A percentile compares a stretch with the other conserved stretches of the same genome.
These are phyloP conservation scores for Colletotrichum sp. DNA, from an alignment of 2,329 filamentous ascomycete species.

Conservation along the genomic window DNA sequence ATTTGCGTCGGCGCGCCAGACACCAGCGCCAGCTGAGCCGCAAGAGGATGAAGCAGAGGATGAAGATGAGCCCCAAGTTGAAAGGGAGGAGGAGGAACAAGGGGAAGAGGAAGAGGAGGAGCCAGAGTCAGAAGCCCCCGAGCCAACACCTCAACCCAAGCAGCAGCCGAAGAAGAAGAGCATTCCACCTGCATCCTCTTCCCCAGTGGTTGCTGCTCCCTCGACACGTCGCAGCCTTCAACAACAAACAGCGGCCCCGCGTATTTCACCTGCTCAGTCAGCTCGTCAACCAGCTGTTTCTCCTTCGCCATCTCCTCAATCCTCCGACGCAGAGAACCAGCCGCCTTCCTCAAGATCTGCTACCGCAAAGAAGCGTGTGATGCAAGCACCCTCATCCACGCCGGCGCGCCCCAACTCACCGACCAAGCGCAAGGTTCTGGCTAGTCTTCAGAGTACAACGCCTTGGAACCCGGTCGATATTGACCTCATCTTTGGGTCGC, in stretches of 20 bases:
- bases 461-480: conserved; percentile 80
- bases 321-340: conserved; percentile 81
- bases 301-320: conserved; percentile 73
- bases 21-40: conserved; percentile 12
- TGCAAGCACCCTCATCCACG: conserved; percentile 52
- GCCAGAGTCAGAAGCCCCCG: conserved; percentile 11
- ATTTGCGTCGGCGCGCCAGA: conserved; percentile 18
- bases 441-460: conserved; percentile 59
- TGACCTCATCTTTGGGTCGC: conserved; percentile 69
- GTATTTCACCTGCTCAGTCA: conserved; percentile 47
- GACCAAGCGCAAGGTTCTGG: conserved; percentile 64
- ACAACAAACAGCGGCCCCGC: conserved; percentile 45
- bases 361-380: conserved; percentile 50
- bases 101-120: conserved; percentile 1
- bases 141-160: conserved; percentile 16
- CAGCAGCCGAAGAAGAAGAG: conserved; percentile 25
- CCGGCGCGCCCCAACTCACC: conserved; percentile 51
- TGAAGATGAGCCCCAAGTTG: not conserved
- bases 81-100: not conserved
- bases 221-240: conserved; percentile 35
- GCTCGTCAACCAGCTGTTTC: conserved; percentile 61
- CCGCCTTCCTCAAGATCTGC: conserved; percentile 71
- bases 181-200: conserved; percentile 31
- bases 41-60: not conserved
- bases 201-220: conserved; percentile 12